phyloP scores from a whole-genome alignment of 768 basidiomycete species.

The Pleurotus giganteus region DNA sequence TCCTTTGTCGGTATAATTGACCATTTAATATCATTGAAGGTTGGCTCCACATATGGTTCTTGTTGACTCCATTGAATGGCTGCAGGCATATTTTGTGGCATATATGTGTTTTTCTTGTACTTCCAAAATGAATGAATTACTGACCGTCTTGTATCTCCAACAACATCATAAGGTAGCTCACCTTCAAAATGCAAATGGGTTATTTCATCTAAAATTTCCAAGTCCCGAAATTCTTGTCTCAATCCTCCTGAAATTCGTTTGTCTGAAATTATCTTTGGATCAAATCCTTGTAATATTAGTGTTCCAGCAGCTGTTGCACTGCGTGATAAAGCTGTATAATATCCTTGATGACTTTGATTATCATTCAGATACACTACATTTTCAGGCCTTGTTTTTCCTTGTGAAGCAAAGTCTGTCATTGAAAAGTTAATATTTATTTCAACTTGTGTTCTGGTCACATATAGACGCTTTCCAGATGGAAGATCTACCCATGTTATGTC shows the following conservation, averaged over 20 bases:
- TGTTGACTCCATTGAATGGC: neutral
- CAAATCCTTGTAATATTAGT: slow-evolving; percentile 24
- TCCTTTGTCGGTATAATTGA: neutral
- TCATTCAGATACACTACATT: too few species aligned
- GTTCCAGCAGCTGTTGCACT: slow-evolving; percentile 23
- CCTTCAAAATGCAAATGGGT: slow-evolving; percentile 15
- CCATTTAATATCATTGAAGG: neutral
- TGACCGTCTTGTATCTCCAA: neutral
- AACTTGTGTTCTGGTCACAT: slow-evolving; percentile 20
- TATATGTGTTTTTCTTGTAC: slow-evolving; percentile 8
- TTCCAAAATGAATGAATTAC: slow-evolving; percentile 1
- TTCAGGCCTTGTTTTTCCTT: slow-evolving; percentile 22
- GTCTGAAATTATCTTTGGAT: slow-evolving; percentile 16
- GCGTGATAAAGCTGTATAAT: slow-evolving; percentile 26
- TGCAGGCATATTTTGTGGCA: slow-evolving; percentile 12
- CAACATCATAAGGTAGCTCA: neutral
- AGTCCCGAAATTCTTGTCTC: slow-evolving; percentile 23
- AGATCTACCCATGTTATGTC: slow-evolving; percentile 10
- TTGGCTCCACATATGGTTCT: neutral
- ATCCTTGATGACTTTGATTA: too few species aligned
- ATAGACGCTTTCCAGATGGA: slow-evolving; percentile 17
- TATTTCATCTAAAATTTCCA: slow-evolving; percentile 28
- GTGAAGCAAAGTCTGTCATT: too few species aligned
- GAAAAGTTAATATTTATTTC: slow-evolving; percentile 25
- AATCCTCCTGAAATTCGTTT: slow-evolving; percentile 15